A percentile compares a stretch with the other conserved stretches of the same genome.
Conservation (phyloP, 2,329 filamentous ascomycete species). For the Fusarium buxicola region DNA sequence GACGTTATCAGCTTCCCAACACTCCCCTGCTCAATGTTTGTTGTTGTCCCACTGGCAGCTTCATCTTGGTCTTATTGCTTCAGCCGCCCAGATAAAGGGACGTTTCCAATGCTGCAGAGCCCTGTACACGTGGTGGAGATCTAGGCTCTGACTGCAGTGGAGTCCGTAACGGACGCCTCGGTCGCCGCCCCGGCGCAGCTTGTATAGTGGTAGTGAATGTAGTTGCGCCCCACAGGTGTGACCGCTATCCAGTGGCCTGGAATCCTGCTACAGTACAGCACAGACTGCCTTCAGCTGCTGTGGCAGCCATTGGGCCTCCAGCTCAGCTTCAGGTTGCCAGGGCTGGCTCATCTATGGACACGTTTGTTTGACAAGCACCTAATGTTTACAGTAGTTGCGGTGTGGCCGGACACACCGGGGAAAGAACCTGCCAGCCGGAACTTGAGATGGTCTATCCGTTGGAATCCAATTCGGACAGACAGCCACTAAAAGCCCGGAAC, state of each 20-base stretch:
- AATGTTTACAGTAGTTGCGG: constrained; percentile 31
- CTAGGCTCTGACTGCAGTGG: constrained; percentile 32
- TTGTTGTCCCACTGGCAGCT: constrained; percentile 4
- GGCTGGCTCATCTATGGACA: constrained; percentile 10
- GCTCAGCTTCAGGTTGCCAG: constrained; percentile 20
- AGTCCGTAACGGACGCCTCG: constrained; percentile 12
- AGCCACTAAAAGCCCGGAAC: constrained; percentile 36
- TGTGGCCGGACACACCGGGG: constrained; percentile 36
- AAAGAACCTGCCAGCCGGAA: constrained; percentile 23
- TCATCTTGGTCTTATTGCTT: constrained; percentile 13
- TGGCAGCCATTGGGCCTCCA: constrained; percentile 1
- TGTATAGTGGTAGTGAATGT: constrained; percentile 27
- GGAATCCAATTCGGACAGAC: background rate
- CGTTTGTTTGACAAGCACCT: constrained; percentile 25
- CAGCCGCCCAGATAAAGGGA: constrained; percentile 14
- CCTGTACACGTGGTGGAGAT: constrained; percentile 32
- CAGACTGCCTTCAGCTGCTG: constrained; percentile 15
- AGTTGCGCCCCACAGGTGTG: constrained; percentile 36
- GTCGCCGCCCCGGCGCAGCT: constrained; percentile 15
- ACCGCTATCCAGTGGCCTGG: constrained; percentile 38
- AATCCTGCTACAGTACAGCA: constrained; percentile 35
- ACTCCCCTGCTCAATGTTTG: constrained; percentile 30
- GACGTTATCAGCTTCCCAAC: constrained; percentile 28
- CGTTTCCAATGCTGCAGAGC: constrained; percentile 7
- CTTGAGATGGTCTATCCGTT: constrained; percentile 10